A percentile compares a stretch with the other conserved stretches of the same genome.
Evolutionary conservation across 169 alveolate genomes (phyloP).

Genomic region (Eimeria tenella): DNA sequence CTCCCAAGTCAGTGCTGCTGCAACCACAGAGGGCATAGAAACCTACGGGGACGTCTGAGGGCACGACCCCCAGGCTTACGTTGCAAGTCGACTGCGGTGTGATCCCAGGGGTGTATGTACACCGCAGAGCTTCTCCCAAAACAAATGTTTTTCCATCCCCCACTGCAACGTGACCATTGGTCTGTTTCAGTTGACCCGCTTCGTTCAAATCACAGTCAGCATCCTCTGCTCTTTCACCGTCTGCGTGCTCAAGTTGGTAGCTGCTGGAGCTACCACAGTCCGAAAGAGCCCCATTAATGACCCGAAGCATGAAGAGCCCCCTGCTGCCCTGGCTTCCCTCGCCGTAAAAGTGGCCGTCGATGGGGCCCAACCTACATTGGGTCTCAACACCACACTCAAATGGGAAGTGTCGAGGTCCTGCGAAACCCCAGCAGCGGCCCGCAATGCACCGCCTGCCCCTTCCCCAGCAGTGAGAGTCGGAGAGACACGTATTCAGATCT

Average conservation of each 20-base stretch:
- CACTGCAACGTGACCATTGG: background rate
- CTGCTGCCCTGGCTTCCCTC: background rate
- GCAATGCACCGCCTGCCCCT: constrained; percentile 75
- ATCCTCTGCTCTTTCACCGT: background rate
- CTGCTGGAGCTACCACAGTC: constrained; percentile 12
- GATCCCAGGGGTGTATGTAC: constrained; percentile 55
- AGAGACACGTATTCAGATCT: constrained; percentile 36
- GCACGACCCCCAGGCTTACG: constrained; percentile 57
- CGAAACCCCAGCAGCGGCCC: constrained; percentile 80
- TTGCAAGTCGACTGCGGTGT: constrained; percentile 47
- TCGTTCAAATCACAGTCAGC: background rate
- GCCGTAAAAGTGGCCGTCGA: constrained; percentile 76
- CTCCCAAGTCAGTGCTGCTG: constrained; percentile 74
- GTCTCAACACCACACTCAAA: constrained; percentile 65
- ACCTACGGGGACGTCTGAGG: constrained; percentile 36
- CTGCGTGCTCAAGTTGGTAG: too few relatives aligned
- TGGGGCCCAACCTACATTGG: background rate
- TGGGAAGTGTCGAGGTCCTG: constrained; percentile 62
- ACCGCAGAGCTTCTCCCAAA: constrained; percentile 25
- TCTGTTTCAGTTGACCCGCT: constrained; percentile 26
- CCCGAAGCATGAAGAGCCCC: constrained; percentile 62
- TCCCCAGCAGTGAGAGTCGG: constrained; percentile 74
- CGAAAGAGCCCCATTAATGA: constrained; percentile 6
- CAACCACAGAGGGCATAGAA: constrained; percentile 79
- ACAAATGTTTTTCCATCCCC: background rate